Base-by-base conservation (phyloP, 306 rosid genomes). In the Comarum palustre region DNA sequence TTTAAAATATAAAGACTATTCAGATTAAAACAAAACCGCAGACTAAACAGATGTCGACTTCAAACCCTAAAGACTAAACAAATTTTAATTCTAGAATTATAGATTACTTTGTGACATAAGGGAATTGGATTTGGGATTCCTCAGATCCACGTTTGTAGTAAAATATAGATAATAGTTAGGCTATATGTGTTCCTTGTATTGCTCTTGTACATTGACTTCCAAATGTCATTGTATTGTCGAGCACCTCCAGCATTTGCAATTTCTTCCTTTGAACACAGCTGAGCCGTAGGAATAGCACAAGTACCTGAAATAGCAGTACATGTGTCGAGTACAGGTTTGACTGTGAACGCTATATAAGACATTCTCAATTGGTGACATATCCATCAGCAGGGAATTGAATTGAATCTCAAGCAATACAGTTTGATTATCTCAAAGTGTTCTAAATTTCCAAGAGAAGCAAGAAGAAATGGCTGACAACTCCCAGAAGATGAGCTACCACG, bases 401-500 rank as follows among this genome's bases (percentile, higher is more conserved):
- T 34, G 6, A 1, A 19, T 14, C 22, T 60, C 4, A 5, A 31
- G 20, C 39, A 60, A 3, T 62, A 34, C 46, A 34, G 45, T 62
- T 8, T 19, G 27, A 34, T 16, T 15, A 62, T 34, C 43, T 34
- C 25, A 1, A 14, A 62, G 36, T 73, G 78, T 25, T 27, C 34
- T 71, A 20, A 79, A 57, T 75, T 82, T 31, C 8, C 48, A 75
- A 27, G 13, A 38, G 19, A 76, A 9, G 69, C 32, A 24, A 79
- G 54, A 43, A 80, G 45, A 63, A 71, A 89, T 85, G 92, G 88
- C 85, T 55, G 84, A 83, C 72, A 81, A 72, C 38, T 4, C 88
- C 2, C 78, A 90, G 71, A 80, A 86, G 70, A 39, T 70, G 74
- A 75, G 77, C 72, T 80, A 71, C 58, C 15, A 84, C 2, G 93